Base-by-base conservation (phyloP, 2,329 filamentous ascomycete species). In the Chrysoporthe cubensis region DNA sequence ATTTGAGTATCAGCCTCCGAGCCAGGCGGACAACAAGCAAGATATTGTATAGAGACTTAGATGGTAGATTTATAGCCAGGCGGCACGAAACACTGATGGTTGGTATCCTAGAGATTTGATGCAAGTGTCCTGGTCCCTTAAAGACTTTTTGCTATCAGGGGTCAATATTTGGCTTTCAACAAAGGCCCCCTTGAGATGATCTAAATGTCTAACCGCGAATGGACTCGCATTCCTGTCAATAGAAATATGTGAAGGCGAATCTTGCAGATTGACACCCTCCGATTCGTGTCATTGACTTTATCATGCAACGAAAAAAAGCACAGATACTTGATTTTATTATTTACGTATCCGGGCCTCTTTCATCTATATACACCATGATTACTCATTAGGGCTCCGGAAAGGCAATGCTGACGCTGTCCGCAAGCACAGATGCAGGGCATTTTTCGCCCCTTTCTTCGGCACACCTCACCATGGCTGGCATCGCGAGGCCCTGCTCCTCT, bases 1-100 rank as follows among this genome's bases (percentile, higher is more conserved):
- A 0, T 92, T 91, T 74, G 77, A 82, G 65, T 92, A 85, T 74
- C 80, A 71, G 21, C 70, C 73, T 9, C 64, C 70, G 1, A 69
- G 66, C n/a, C 58, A 70, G 6, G 68, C 70, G 7, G 54, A 56
- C 48, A 56, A 65, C 26, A 37, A 63, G 59, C 61, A 68, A 46
- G 69, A 72, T 34, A 68, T 70, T 58, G 64, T 70, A 6, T 71
- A 65, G 43, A 48, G 42, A 6, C 11, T n/a, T 26, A 40, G 40
- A 26, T 6, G 40, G 40, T 21, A 14, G 1, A 32, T 2, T 11
- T 60, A 57, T 9, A 34, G 26, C 13, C 52, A 18, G 16, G 9
- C 14, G n/a, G 16, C 32, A n/a, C 13, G 11, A 18, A 40, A 16
- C 32, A n/a, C 48, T 52, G 21, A 52, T 52, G 26, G 21, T 16